Evolutionary conservation across 2,329 filamentous ascomycete genomes (phyloP), one percentile per base, ranked within the genome.

Genomic region (Hirsutella thompsonii): DNA sequence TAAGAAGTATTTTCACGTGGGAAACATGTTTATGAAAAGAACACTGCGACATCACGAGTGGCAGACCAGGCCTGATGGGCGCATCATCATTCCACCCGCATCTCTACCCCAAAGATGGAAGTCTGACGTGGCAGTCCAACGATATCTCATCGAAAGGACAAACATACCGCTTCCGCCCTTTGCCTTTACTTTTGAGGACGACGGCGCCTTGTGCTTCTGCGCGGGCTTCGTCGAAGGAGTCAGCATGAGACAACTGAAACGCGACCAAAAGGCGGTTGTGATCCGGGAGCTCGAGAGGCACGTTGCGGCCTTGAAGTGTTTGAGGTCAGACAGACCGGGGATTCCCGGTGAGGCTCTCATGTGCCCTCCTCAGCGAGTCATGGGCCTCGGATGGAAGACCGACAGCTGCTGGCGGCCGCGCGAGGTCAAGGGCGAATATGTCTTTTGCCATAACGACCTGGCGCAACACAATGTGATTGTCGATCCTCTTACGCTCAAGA

Each of bases 371-470:
- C 29, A 36, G n/a, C 45, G 43, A 3, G 34, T 45, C 14, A 28
- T n/a, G 2, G 20, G 21, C 11, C 11, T 20, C 2, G 23, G 23
- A 26, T 45, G 45, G 45, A 44, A 41, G 18, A 13, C 28, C 2
- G 26, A 47, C 33, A 47, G 43, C 33, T 47, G 43, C 37, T 44
- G 42, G 44, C 26, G 20, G 23, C 43, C 36, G 18, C 14, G 11
- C 16, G 9, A 13, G 10, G 11, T 8, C 19, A 42, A 36, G 19
- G 38, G 34, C 30, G 38, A 40, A 32, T 26, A 26, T 26, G 46
- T 48, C 6, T 47, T 48, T 21, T 47, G 41, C 36, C 46, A 43
- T n/a, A 45, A 47, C 21, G 38, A 42, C 18, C 36, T 48, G 3
- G 36, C 29, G 20, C 41, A 45, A 26, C 39, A 47, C 3, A 47